These are phyloP conservation scores for Aristolochia californica DNA, from an alignment of 164 flowering plant species.

Conservation along the genomic window DNA sequence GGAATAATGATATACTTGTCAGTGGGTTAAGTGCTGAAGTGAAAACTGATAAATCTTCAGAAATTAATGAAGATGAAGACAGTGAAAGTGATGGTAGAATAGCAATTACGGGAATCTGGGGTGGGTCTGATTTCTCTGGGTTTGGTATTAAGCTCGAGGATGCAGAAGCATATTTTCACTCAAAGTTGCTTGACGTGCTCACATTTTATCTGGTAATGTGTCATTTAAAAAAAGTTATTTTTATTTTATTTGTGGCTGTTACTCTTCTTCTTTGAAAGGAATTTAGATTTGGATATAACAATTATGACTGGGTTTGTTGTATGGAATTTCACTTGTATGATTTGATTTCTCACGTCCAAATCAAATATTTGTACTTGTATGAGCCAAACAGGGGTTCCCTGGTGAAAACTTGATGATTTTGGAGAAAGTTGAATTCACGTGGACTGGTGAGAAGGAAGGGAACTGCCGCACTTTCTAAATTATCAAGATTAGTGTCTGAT, in stretches of 20 bases:
- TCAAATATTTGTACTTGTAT: too few relatives aligned
- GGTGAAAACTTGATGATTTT: too few relatives aligned
- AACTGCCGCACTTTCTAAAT: too few relatives aligned
- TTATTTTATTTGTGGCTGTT: background rate
- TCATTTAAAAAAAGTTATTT: background rate
- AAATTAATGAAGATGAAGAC: conserved; percentile 18
- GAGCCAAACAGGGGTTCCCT: too few relatives aligned
- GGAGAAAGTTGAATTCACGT: too few relatives aligned
- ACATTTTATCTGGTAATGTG: conserved; percentile 61
- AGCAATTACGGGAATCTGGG: conserved; percentile 47
- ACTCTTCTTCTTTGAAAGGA: too few relatives aligned
- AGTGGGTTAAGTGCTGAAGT: conserved; percentile 34
- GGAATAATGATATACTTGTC: conserved; percentile 57
- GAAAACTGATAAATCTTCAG: conserved; percentile 12
- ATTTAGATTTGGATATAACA: too few relatives aligned
- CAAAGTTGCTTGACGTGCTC: conserved; percentile 66
- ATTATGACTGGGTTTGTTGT: too few relatives aligned
- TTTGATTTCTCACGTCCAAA: too few relatives aligned
- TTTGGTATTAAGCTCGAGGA: conserved; percentile 22
- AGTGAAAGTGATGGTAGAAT: conserved; percentile 21
- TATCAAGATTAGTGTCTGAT: too few relatives aligned
- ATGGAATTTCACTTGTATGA: too few relatives aligned
- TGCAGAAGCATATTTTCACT: conserved; percentile 40
- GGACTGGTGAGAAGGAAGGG: too few relatives aligned
- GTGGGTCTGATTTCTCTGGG: conserved; percentile 19